Conservation (phyloP, 1,139 yeast species). For the Saccharomycopsis crataegensis region DNA sequence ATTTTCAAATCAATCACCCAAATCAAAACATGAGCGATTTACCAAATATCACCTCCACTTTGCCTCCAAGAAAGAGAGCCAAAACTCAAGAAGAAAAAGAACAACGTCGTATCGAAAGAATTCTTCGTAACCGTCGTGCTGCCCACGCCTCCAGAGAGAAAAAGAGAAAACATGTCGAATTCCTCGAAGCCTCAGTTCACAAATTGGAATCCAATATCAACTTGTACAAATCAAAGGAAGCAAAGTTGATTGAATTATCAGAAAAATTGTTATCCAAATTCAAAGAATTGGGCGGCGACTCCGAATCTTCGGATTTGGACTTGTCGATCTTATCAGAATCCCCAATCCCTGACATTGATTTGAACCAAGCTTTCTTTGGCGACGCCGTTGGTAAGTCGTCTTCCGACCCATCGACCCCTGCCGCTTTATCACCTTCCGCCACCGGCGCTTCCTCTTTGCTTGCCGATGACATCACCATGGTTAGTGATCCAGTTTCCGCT, state of each 20-base stretch:
- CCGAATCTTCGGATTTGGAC: conserved; percentile 3
- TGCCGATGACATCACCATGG: background rate
- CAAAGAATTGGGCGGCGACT: conserved; percentile 11
- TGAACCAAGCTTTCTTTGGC: conserved; percentile 13
- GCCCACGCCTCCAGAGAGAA: conserved; percentile 97
- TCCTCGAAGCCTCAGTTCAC: conserved; percentile 59
- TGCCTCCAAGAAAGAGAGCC: conserved; percentile 95
- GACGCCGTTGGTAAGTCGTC: background rate
- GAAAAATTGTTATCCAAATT: conserved; percentile 11
- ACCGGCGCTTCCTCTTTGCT: background rate
- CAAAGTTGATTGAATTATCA: conserved; percentile 10
- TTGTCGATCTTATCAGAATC: conserved; percentile 11
- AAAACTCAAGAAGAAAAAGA: conserved; percentile 96
- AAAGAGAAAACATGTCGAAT: conserved; percentile 88
- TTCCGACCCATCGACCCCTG: background rate
- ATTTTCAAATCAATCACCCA: background rate
- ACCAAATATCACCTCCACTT: conserved; percentile 29
- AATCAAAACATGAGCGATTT: conserved; percentile 15
- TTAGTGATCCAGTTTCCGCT: background rate
- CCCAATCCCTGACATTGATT: conserved; percentile 18
- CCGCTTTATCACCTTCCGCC: no score
- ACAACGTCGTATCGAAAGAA: conserved; percentile 88
- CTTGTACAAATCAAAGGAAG: conserved; percentile 13
- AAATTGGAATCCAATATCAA: conserved; percentile 35
- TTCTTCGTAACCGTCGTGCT: conserved; percentile 89